Conservation (phyloP, 2,329 filamentous ascomycete species). For the Pyrenophora graminea region DNA sequence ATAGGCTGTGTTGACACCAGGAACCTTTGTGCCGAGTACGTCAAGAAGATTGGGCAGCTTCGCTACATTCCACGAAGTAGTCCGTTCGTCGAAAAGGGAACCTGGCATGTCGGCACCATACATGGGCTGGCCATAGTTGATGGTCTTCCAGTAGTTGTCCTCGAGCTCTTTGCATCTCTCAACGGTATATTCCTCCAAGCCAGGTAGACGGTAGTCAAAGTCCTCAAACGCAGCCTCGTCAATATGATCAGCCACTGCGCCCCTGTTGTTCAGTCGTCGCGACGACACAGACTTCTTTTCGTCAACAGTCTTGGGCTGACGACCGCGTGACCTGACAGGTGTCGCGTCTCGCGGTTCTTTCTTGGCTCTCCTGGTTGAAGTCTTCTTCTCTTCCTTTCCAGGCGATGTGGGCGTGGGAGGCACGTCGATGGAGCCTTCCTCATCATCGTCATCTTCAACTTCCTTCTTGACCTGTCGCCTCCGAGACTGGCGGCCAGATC, state of each 20-base stretch:
- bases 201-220: slow-evolving; percentile 87
- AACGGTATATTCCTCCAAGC: slow-evolving; percentile 81
- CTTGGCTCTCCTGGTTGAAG: slow-evolving; percentile 32
- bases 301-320: slow-evolving; percentile 49
- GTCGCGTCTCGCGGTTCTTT: slow-evolving; percentile 48
- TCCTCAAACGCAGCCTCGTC: slow-evolving; percentile 89
- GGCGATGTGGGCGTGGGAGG: slow-evolving; percentile 52
- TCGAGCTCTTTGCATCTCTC: slow-evolving; percentile 95
- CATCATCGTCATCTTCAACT: slow-evolving; percentile 39
- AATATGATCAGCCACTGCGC: slow-evolving; percentile 75
- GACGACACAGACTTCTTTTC: slow-evolving; percentile 75
- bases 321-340: slow-evolving; percentile 61
- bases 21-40: slow-evolving; percentile 91
- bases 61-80: slow-evolving; percentile 88
- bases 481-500: slow-evolving; percentile 54
- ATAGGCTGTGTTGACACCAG: slow-evolving; percentile 97
- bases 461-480: slow-evolving; percentile 30
- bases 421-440: slow-evolving; percentile 38
- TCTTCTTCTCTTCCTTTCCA: slow-evolving; percentile 48
- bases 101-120: slow-evolving; percentile 97
- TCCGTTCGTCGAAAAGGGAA: slow-evolving; percentile 86
- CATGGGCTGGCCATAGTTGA: slow-evolving; percentile 91
- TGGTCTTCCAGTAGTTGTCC: slow-evolving; percentile 93
- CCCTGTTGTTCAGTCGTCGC: slow-evolving; percentile 81
- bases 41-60: slow-evolving; percentile 92